phyloP scores from a whole-genome alignment of 2,329 filamentous ascomycete species.

The Hypoxylon sp. region DNA sequence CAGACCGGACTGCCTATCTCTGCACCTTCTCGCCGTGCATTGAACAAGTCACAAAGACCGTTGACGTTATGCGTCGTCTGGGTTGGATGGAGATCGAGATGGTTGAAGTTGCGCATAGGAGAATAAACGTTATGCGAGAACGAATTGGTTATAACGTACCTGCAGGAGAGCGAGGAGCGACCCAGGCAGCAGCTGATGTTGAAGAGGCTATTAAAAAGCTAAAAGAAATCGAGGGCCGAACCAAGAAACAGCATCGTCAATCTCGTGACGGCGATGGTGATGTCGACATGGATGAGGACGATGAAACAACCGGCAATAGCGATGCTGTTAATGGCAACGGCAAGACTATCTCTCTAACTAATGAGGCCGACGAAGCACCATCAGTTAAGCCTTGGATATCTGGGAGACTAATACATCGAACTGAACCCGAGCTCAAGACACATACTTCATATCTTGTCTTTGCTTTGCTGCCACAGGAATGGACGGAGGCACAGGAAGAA shows the following conservation, averaged over 20 bases:
- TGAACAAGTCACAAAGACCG: conserved; percentile 91
- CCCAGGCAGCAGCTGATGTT: conserved; percentile 79
- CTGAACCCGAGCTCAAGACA: conserved; percentile 91
- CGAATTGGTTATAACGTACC: conserved; percentile 77
- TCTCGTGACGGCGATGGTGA: conserved; percentile 52
- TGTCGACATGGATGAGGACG: conserved; percentile 59
- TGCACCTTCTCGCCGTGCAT: conserved; percentile 98
- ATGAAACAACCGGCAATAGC: conserved; percentile 53
- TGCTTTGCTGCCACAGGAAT: conserved; percentile 87
- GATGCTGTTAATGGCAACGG: conserved; percentile 54
- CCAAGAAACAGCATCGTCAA: conserved; percentile 72
- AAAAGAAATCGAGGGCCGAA: conserved; percentile 78
- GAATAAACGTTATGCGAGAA: conserved; percentile 86
- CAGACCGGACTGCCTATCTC: conserved; percentile 79
- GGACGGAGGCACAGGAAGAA: conserved; percentile 86
- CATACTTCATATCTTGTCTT: conserved; percentile 99
- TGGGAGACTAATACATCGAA: conserved; percentile 83
- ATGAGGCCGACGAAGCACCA: conserved; percentile 45
- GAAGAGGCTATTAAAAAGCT: conserved; percentile 83
- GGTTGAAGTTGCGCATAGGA: conserved; percentile 87
- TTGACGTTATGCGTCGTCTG: conserved; percentile 82
- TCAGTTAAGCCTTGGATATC: conserved; percentile 76
- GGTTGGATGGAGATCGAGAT: conserved; percentile 95
- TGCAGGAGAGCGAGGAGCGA: conserved; percentile 76
- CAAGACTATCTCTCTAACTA: conserved; percentile 46